Percentiles rank a stretch among this genome's conserved stretches.
Evolutionary conservation across 441 rosid species (phyloP).

Genomic region (Iberis amara): DNA sequence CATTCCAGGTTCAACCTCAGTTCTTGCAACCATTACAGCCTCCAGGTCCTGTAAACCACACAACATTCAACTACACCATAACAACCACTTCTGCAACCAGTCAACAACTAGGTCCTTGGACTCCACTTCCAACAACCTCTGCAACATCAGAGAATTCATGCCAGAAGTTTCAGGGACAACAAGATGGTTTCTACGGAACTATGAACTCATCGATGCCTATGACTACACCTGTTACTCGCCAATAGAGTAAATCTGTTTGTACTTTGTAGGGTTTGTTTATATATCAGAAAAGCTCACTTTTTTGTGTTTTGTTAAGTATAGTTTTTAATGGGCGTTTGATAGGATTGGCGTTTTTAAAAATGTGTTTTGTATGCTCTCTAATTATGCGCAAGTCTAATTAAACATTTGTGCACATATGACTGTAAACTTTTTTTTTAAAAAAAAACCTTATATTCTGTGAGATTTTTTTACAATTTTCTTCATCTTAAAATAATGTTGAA

Average conservation of each 20-base stretch:
- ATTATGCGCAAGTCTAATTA: neutral
- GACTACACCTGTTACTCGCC: slow-evolving; percentile 55
- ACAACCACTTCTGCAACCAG: slow-evolving; percentile 25
- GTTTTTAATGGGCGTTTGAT: slow-evolving; percentile 12
- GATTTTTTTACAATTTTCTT: neutral
- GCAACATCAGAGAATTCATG: slow-evolving; percentile 37
- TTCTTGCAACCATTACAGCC: slow-evolving; percentile 36
- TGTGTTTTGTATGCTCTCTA: slow-evolving; percentile 16
- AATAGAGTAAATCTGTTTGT: slow-evolving; percentile 34
- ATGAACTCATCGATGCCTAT: slow-evolving; percentile 48
- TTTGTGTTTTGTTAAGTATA: slow-evolving; percentile 16
- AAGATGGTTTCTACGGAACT: slow-evolving; percentile 53
- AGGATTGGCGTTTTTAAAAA: slow-evolving; percentile 15
- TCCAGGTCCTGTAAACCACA: slow-evolving; percentile 35
- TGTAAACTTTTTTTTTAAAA: slow-evolving; percentile 4
- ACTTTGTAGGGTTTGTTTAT: slow-evolving; percentile 7
- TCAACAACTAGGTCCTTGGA: slow-evolving; percentile 36
- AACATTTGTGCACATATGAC: slow-evolving; percentile 13
- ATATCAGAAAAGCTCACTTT: slow-evolving; percentile 16
- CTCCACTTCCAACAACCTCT: slow-evolving; percentile 40
- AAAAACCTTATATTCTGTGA: neutral
- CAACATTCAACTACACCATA: slow-evolving; percentile 46
- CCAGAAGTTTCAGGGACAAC: slow-evolving; percentile 49
- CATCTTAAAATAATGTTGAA: neutral
- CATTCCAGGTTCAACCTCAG: slow-evolving; percentile 42